Evolutionary conservation across 371 early-diverging fungal species (phyloP), one percentile per base, ranked within the genome.

Genomic region (Rhizopus microsporus): DNA sequence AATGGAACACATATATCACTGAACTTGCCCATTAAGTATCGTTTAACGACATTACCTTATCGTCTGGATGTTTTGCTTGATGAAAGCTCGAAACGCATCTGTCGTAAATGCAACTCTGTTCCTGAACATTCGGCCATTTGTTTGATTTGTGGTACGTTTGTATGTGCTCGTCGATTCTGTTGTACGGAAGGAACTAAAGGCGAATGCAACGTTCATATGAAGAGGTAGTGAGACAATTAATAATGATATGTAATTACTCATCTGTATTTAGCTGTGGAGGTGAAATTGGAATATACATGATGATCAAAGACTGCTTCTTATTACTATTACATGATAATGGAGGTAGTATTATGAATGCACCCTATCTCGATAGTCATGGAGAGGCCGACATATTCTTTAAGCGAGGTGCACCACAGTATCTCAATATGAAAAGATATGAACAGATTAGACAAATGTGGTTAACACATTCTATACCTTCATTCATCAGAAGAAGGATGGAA

Each of bases 321-420:
- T 63, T 95, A 34, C 63, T 95, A 48, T 71, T 94, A 30, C 88
- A 92, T 71, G 83, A 87, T 51, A 84, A 87, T 46, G 94, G 91
- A 62, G 94, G 91, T 62, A 86, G 81, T 60, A 91, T 92, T 58
- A 86, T 91, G 75, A 87, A 86, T 37, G 91, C 95, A 32, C 99
- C 99, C 4, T 98, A 96, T 67, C 73, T 97, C 37, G 97, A 98
- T 64, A 77, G 85, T 34, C 97, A 98, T 63, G 99, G 97, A 29
- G 99, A 98, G 74, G 89, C 88, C 0, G 79, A 79, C 54, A 53
- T 79, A 7, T 72, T 71, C 35, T 61, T 43, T 59, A 87, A 87
- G 65, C 87, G 92, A 12, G 96, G 96, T 13, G 75, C 92, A n/a
- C 95, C 93, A 8, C 92, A 92, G 65, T 94, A 82, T 60, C 72